Evolutionary conservation across 2,329 filamentous ascomycete genomes (phyloP).

Genomic region (Neofusicoccum cordaticola): DNA sequence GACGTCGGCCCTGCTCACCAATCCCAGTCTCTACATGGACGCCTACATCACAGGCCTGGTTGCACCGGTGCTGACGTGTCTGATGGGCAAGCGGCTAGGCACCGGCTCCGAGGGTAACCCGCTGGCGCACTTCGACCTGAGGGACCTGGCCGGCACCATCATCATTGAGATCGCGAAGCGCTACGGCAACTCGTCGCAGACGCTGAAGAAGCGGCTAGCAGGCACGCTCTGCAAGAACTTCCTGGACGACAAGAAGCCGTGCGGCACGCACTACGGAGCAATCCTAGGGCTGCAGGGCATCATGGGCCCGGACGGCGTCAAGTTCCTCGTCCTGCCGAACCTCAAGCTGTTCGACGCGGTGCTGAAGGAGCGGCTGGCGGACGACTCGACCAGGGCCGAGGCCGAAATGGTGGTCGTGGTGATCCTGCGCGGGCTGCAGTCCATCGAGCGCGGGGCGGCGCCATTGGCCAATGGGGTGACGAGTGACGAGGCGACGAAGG

Average conservation of each 20-base stretch:
- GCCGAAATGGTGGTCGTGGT: constrained; percentile 59
- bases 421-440: constrained; percentile 55
- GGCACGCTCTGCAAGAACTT: constrained; percentile 92
- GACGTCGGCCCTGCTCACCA: constrained; percentile 77
- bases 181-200: constrained; percentile 76
- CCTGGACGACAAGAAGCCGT: constrained; percentile 78
- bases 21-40: constrained; percentile 73
- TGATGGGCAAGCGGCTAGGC: constrained; percentile 80
- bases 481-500: constrained; percentile 39
- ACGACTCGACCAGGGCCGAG: constrained; percentile 55
- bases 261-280: constrained; percentile 85
- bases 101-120: constrained; percentile 46
- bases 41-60: constrained; percentile 70
- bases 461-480: constrained; percentile 38
- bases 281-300: constrained; percentile 76
- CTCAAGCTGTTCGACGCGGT: constrained; percentile 62
- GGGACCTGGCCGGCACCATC: constrained; percentile 79
- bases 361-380: constrained; percentile 55
- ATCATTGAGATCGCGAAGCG: constrained; percentile 76
- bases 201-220: constrained; percentile 82
- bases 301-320: constrained; percentile 66
- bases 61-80: constrained; percentile 85
- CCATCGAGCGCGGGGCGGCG: constrained; percentile 40
- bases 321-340: constrained; percentile 64
- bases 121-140: constrained; percentile 66